Evolutionary conservation across 2,329 filamentous ascomycete species (phyloP).

Genomic region (Alternaria consortialis): DNA sequence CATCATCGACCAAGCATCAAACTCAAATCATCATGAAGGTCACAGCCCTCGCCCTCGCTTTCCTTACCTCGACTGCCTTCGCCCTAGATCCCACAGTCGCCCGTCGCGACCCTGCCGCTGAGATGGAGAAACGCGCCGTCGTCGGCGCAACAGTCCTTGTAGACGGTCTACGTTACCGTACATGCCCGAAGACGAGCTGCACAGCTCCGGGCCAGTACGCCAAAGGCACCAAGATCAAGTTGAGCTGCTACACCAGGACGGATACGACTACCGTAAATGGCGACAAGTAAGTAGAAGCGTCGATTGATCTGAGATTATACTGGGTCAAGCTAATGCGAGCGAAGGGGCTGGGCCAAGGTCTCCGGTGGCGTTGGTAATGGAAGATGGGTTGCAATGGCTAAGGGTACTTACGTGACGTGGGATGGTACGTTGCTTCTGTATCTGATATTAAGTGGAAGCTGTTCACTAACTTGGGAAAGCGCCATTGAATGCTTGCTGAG

Average conservation of each 20-base stretch:
- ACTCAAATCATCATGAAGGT: neutral
- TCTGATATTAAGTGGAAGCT: neutral
- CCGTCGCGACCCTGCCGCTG: neutral
- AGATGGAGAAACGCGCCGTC: slow-evolving; percentile 6
- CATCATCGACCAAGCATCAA: neutral
- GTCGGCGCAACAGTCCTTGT: slow-evolving; percentile 8
- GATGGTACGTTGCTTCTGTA: neutral
- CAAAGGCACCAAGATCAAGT: slow-evolving; percentile 10
- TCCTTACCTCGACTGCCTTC: neutral
- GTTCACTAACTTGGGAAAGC: neutral
- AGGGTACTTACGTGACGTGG: slow-evolving; percentile 2
- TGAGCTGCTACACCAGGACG: slow-evolving; percentile 10
- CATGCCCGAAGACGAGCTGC: slow-evolving; percentile 14
- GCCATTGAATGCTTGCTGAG: neutral
- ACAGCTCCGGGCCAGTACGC: slow-evolving; percentile 11
- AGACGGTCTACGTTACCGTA: slow-evolving; percentile 14
- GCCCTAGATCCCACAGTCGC: neutral
- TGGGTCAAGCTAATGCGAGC: neutral
- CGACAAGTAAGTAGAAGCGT: slow-evolving; percentile 8
- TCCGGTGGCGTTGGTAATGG: slow-evolving; percentile 2
- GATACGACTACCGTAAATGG: slow-evolving; percentile 9
- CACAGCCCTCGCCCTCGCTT: neutral
- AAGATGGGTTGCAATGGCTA: slow-evolving; percentile 8
- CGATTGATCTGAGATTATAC: neutral
- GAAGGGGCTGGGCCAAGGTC: slow-evolving; percentile 11